Percentiles rank a stretch among this genome's conserved stretches.
Evolutionary conservation across 2,329 filamentous ascomycete genomes (phyloP).

Genomic region (Pyricularia grisea): DNA sequence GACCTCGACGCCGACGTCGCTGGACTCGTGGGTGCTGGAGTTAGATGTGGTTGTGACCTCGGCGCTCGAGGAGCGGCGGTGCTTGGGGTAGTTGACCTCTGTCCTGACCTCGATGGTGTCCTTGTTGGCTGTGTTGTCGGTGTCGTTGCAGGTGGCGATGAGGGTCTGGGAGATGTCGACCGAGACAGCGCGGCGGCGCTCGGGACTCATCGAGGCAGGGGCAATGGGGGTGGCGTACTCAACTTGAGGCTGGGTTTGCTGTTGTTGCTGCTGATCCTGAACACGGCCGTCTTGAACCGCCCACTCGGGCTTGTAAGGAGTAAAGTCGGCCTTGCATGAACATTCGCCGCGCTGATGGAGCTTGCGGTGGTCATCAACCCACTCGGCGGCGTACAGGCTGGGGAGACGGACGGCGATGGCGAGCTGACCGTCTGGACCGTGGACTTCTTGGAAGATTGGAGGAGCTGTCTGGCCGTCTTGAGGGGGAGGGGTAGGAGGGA

Average conservation of each 20-base stretch:
- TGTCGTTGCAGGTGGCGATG: neutral
- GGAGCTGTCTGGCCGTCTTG: constrained; percentile 3
- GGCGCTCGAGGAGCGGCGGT: constrained; percentile 2
- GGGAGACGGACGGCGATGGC: constrained; percentile 20
- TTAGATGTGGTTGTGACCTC: constrained; percentile 7
- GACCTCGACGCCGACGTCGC: neutral
- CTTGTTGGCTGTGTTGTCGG: neutral
- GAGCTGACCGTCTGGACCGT: constrained; percentile 7
- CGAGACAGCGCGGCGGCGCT: neutral
- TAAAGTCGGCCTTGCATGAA: constrained; percentile 22
- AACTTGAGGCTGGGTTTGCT: neutral
- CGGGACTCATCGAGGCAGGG: neutral
- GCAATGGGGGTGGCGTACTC: constrained; percentile 1
- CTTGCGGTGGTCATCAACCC: constrained; percentile 26
- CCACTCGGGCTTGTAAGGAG: constrained; percentile 14
- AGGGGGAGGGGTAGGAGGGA: neutral
- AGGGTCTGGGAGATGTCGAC: neutral
- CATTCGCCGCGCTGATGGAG: constrained; percentile 25
- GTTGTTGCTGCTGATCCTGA: constrained; percentile 5
- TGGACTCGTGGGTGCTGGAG: neutral
- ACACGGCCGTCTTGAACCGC: constrained; percentile 8
- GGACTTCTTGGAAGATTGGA: constrained; percentile 11
- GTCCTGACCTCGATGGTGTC: neutral
- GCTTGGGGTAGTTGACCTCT: neutral
- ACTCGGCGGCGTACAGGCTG: constrained; percentile 30